phyloP scores from a whole-genome alignment of 2,329 filamentous ascomycete species.

The Colletotrichum sp. region DNA sequence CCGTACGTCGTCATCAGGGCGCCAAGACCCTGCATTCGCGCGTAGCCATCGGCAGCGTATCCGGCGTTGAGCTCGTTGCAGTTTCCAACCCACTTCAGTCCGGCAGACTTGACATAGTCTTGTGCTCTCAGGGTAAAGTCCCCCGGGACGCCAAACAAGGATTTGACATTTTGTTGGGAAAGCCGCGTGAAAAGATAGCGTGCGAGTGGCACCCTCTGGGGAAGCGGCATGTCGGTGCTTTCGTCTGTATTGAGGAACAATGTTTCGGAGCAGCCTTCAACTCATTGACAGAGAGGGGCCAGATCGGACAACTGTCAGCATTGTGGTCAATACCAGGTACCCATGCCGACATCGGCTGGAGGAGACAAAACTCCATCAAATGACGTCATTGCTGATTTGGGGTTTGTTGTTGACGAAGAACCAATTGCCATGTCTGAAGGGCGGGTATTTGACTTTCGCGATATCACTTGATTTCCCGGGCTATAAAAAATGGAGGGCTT shows the following conservation, averaged over 20 bases:
- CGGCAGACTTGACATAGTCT: slow-evolving; percentile 40
- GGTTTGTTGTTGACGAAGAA: background rate
- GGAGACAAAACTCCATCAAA: background rate
- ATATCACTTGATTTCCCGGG: background rate
- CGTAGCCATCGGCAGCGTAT: slow-evolving; percentile 64
- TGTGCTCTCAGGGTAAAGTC: slow-evolving; percentile 43
- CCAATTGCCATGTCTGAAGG: background rate
- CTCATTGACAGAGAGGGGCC: background rate
- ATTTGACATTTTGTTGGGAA: slow-evolving; percentile 61
- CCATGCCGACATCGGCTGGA: background rate
- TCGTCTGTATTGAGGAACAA: background rate
- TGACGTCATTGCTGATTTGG: background rate
- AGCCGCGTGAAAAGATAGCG: slow-evolving; percentile 68
- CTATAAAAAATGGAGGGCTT: background rate
- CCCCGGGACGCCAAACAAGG: slow-evolving; percentile 57
- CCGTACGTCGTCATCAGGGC: slow-evolving; percentile 64
- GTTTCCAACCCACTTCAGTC: slow-evolving; percentile 53
- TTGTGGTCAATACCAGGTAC: background rate
- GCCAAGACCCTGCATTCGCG: slow-evolving; percentile 54
- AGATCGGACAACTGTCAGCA: background rate
- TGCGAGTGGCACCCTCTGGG: slow-evolving; percentile 40
- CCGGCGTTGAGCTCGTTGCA: slow-evolving; percentile 64
- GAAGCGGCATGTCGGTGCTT: background rate
- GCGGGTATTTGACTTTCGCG: background rate
- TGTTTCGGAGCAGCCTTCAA: background rate